Conservation (phyloP, 1,284 basidiomycete genomes). For the Cryptococcus floricola region DNA sequence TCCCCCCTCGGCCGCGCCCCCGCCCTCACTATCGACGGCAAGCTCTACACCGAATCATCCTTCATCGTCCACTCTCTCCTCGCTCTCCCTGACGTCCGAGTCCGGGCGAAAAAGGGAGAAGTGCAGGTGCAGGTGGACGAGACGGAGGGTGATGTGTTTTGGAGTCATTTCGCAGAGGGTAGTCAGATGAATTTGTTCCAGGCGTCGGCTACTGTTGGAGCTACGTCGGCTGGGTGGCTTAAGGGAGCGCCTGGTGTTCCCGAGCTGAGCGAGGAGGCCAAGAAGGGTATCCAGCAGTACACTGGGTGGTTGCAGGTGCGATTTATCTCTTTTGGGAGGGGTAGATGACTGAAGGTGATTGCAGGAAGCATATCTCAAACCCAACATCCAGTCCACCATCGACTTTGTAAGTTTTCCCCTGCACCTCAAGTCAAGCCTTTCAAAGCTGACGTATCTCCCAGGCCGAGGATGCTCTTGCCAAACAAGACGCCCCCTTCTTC, state of each 20-base stretch:
- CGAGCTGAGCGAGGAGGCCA: conserved; percentile 19
- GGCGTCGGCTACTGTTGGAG: conserved; percentile 18
- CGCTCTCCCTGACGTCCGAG: conserved; percentile 9
- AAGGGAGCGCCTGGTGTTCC: conserved; percentile 8
- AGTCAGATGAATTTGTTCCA: conserved; percentile 37
- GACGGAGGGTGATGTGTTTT: conserved; percentile 26
- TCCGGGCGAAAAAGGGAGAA: conserved; percentile 4
- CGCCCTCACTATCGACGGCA: conserved; percentile 27
- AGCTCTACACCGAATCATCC: conserved; percentile 33
- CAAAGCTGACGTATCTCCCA: background rate
- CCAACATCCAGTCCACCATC: conserved; percentile 17
- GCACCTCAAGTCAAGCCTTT: too few species aligned
- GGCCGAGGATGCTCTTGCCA: conserved; percentile 27
- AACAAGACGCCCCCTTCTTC: conserved; percentile 22
- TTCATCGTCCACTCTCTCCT: conserved; percentile 33
- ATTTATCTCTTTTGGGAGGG: background rate
- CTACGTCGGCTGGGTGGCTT: conserved; percentile 6
- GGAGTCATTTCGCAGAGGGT: conserved; percentile 40
- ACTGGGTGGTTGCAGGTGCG: conserved; percentile 21
- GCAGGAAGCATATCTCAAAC: conserved; percentile 15
- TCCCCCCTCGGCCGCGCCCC: conserved; percentile 37
- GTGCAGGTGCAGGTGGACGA: conserved; percentile 20
- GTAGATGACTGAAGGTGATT: background rate
- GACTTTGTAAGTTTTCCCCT: conserved; percentile 8
- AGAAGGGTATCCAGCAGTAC: conserved; percentile 20